Evolutionary conservation across 495 filamentous ascomycete genomes (phyloP).

Genomic region (Penicillium coffeae): DNA sequence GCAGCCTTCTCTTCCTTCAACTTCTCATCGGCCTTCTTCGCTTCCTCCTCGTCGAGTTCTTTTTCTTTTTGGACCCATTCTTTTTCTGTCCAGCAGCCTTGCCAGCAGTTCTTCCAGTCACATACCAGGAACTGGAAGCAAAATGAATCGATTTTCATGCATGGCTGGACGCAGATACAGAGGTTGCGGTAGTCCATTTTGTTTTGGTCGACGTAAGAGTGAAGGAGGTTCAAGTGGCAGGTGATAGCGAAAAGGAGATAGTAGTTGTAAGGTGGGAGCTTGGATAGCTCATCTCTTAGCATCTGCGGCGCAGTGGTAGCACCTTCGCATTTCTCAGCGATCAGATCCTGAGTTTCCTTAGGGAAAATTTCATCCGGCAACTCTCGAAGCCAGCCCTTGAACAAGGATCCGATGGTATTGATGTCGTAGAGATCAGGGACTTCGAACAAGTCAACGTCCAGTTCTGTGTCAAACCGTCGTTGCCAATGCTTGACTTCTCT

Average conservation of each 20-base stretch:
- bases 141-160: constrained; percentile 84
- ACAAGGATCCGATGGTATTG: constrained; percentile 87
- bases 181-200: constrained; percentile 93
- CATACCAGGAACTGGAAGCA: constrained; percentile 89
- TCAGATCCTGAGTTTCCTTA: constrained; percentile 68
- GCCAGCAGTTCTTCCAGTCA: constrained; percentile 93
- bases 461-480: constrained; percentile 78
- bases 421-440: constrained; percentile 84
- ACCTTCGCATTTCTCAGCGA: constrained; percentile 69
- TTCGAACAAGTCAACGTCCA: constrained; percentile 81
- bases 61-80: constrained; percentile 71
- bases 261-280: constrained; percentile 87
- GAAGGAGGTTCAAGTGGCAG: constrained; percentile 83
- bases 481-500: constrained; percentile 85
- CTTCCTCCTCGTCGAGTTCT: constrained; percentile 47
- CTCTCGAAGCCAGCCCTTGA: constrained; percentile 91
- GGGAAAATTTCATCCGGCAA: constrained; percentile 89
- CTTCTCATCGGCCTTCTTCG: constrained; percentile 22
- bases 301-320: constrained; percentile 71
- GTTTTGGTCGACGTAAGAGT: constrained; percentile 81
- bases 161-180: constrained; percentile 92
- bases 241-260: constrained; percentile 95
- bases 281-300: constrained; percentile 85
- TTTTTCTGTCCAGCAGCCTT: constrained; percentile 89
- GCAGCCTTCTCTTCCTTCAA: constrained; percentile 2